Evolutionary conservation across 2,329 filamentous ascomycete species (phyloP).

Genomic region (Graphilbum ipis-grandicollis): DNA sequence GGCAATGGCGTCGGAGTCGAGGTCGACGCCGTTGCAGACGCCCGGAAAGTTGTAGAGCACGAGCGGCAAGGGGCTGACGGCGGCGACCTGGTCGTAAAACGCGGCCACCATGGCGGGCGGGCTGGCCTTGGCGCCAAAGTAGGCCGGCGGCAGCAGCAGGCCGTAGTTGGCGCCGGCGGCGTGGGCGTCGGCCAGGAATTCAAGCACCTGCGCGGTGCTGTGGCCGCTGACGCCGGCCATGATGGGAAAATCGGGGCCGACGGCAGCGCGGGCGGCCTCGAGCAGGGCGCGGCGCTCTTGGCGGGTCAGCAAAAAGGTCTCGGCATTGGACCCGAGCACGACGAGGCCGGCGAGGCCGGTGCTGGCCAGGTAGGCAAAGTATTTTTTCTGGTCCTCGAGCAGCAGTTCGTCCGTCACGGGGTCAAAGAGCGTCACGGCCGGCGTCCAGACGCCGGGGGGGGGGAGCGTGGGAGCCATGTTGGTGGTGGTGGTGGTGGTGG

Average conservation of each 20-base stretch:
- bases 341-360: conserved; percentile 15
- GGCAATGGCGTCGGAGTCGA: conserved; percentile 45
- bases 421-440: conserved; percentile 17
- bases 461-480: no score
- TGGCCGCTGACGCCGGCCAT: conserved; percentile 49
- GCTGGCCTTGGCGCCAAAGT: conserved; percentile 44
- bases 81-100: conserved; percentile 42
- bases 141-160: conserved; percentile 43
- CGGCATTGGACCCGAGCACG: conserved; percentile 17
- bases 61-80: conserved; percentile 33
- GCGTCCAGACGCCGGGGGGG: conserved; percentile 15
- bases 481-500: no score
- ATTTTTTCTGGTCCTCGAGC: conserved; percentile 13
- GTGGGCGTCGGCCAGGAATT: conserved; percentile 39
- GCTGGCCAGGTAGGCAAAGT: conserved; percentile 14
- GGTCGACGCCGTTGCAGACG: conserved; percentile 50
- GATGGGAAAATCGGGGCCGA: conserved; percentile 34
- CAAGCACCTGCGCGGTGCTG: conserved; percentile 44
- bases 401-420: conserved; percentile 14
- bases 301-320: conserved; percentile 17
- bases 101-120: conserved; percentile 35
- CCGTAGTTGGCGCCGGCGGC: conserved; percentile 43
- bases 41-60: conserved; percentile 54
- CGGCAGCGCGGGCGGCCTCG: conserved; percentile 32
- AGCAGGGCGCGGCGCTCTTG: conserved; percentile 27